Base-by-base conservation (phyloP, 805 yeast species). In the Wickerhamiella azymoides region DNA sequence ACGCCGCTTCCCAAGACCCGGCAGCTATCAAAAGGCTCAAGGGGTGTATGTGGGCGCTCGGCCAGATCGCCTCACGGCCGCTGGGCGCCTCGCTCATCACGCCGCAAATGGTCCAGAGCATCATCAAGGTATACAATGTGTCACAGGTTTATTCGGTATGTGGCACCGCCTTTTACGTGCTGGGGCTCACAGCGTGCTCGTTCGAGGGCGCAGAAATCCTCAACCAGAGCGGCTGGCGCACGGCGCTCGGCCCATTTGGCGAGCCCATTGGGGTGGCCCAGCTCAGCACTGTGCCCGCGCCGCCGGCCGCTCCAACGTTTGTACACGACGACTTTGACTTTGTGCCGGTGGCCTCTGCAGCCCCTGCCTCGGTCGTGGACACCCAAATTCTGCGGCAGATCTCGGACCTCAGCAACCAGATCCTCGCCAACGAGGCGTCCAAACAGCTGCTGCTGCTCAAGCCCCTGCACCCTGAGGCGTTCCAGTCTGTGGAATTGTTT, bases 11-110 rank as follows among this genome's bases (percentile, higher is more conserved):
- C 10, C 33, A 57, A 6, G 69, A 64, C 17, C 64, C 64, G 5
- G 67, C 68, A 6, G 62, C 63, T 16, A 49, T 67, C 16, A 28
- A 65, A 8, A 71, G 70, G 50, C 60, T 89, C 21, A 84, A 84
- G 57, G 83, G 88, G 10, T 74, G 80, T 28, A 55, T 89, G 30
- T 89, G 96, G 96, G 79, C 93, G 1, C 68, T 84, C 28, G 96
- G 96, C 0, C 78, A 79, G 54, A 76, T 88, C 26, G 88, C 88
- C 1, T 74, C 86, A 0, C 74, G 85, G 1, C 72, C 72, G 9
- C 64, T 71, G 43, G 96, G 96, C 0, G 76, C 81, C 14, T 65
- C 70, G 14, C 63, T 79, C 37, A 54, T 67, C 63, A 17, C 72
- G 73, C 1, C 52, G 32, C 40, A 39, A 13, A 62, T 76, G 47